phyloP scores from a whole-genome alignment of 225 moss, liverwort and hornwort species.

The Physcomitrellopsis africana region DNA sequence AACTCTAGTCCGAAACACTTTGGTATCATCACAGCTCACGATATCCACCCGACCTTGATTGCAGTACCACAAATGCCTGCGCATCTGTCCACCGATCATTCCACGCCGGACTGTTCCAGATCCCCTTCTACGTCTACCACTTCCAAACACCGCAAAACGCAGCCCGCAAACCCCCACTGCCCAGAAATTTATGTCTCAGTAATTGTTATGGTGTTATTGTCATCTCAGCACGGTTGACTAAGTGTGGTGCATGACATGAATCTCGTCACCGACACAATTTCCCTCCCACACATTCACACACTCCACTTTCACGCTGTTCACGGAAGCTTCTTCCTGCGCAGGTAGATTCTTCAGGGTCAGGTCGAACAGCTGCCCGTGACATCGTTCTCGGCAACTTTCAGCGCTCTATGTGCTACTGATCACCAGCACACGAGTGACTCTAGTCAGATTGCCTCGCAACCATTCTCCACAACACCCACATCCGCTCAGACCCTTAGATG shows the following conservation, averaged over 20 bases:
- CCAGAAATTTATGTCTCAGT: constrained; percentile 34
- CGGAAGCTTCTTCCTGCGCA: constrained; percentile 35
- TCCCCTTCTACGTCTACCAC: too few relatives aligned
- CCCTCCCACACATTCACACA: too few relatives aligned
- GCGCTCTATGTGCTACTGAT: constrained; percentile 62
- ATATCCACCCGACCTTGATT: too few relatives aligned
- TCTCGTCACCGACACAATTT: constrained; percentile 39
- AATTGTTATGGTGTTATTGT: constrained; percentile 42
- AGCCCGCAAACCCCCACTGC: too few relatives aligned
- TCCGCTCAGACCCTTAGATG: constrained; percentile 44
- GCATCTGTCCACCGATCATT: too few relatives aligned
- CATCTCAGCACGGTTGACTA: constrained; percentile 58
- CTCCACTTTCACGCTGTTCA: neutral
- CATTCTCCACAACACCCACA: too few relatives aligned
- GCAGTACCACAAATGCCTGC: too few relatives aligned
- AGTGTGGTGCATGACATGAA: constrained; percentile 65
- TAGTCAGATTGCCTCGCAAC: constrained; percentile 41
- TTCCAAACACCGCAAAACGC: too few relatives aligned
- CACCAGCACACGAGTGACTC: constrained; percentile 65
- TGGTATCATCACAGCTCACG: constrained; percentile 50
- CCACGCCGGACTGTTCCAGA: too few relatives aligned
- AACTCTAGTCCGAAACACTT: constrained; percentile 72
- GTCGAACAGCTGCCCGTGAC: constrained; percentile 41
- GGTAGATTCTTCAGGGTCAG: constrained; percentile 39
- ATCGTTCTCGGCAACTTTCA: constrained; percentile 67